Percentiles rank a stretch among this genome's conserved stretches.
Conservation (phyloP, 805 yeast species). For the Myxozyma nipponensis region DNA sequence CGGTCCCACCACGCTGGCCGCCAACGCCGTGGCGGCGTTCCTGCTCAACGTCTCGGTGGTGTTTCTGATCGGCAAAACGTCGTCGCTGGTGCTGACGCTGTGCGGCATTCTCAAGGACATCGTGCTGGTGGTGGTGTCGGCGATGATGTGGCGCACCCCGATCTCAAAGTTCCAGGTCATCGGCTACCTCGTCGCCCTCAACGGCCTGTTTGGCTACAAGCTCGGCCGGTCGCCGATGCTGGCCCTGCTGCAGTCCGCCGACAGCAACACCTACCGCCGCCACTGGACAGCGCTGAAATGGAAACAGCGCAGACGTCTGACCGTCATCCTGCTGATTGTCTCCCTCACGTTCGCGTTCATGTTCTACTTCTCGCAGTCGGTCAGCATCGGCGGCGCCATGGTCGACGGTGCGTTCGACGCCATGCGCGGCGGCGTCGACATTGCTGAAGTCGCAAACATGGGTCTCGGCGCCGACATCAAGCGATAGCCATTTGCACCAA, state of each 20-base stretch:
- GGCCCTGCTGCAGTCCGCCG: conserved; percentile 12
- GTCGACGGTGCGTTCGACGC: conserved; percentile 17
- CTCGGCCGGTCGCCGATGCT: conserved; percentile 24
- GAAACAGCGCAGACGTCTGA: conserved; percentile 8
- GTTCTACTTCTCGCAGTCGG: conserved; percentile 13
- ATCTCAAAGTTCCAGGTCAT: conserved; percentile 28
- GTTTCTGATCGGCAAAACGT: conserved; percentile 29
- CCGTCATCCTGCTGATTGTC: conserved; percentile 2
- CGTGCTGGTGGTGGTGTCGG: conserved; percentile 28
- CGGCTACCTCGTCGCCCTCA: conserved; percentile 30
- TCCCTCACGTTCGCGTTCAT: conserved; percentile 6
- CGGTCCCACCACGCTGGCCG: conserved; percentile 18
- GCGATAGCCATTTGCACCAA: too few relatives aligned
- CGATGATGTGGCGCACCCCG: conserved; percentile 29
- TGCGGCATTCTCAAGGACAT: conserved; percentile 33
- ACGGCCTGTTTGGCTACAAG: conserved; percentile 30
- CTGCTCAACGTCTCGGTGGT: conserved; percentile 30
- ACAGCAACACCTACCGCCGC: conserved; percentile 8
- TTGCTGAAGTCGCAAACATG: background rate
- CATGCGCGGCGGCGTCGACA: background rate
- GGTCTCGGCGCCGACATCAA: background rate
- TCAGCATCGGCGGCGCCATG: conserved; percentile 11
- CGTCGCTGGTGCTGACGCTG: conserved; percentile 30
- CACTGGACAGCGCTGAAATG: conserved; percentile 5
- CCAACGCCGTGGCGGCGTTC: conserved; percentile 29